Base-by-base conservation (phyloP, 768 basidiomycete genomes). In the Fistulinella prunicolor region DNA sequence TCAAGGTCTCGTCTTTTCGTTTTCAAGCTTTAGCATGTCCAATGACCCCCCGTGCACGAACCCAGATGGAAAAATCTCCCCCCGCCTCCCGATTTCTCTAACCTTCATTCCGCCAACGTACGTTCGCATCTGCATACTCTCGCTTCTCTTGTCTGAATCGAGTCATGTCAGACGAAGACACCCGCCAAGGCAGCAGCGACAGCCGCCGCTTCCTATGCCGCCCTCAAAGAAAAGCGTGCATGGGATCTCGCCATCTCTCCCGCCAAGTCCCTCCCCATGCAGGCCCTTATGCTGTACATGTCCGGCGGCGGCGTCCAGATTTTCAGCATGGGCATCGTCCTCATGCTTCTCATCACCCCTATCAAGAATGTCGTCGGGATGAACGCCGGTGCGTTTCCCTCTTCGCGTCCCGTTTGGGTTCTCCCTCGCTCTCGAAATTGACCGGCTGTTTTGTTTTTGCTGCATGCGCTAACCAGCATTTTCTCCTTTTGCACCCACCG, bases 251-350 rank as follows among this genome's bases (percentile, higher is more conserved):
- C 91, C 32, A 78, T 85, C 41, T 73, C 80, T 4, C 94, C 94
- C 1, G 90, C 89, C 28, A 96, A 97, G 68, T 82, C 84, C 13
- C 76, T 97, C 22, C 94, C 94, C 4, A 96, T 96, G 94, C 93
- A 97, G 62, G 92, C 86, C 5, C 88, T 97, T 72, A 97, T 97
- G 94, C 77, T 97, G 28, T 97, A 97, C 79, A 95, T 97, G 89
- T 94, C 93, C 19, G 94, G 94, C 29, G 86, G 91, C 12, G 91
- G 92, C 42, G 87, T 97, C 13, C 94, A 97, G 68, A 86, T 97
- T 36, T 96, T 97, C 68, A 94, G 92, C 70, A 91, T 97, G 75
- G 93, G 94, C 28, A 94, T 94, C 65, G 87, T 97, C 19, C 86
- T 92, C 62, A 94, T 94, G 90, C 77, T 97, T 12, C 78, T 97